Conservation (phyloP, 306 rosid species). For the Morella rubra region DNA sequence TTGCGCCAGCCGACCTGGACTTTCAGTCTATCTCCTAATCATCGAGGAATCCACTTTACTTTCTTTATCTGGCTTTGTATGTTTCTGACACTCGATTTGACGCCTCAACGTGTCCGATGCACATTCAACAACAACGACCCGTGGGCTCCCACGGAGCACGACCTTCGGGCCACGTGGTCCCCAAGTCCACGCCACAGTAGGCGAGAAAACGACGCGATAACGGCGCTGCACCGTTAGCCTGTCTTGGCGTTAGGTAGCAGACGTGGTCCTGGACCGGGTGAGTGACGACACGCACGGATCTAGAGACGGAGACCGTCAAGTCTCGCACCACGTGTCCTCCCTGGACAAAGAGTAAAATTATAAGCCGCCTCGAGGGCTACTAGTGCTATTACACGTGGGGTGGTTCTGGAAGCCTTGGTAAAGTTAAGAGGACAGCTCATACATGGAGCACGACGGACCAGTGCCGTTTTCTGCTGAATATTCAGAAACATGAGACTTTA, state of each 20-base stretch:
- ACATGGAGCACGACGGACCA: no score
- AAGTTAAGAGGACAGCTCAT: background rate
- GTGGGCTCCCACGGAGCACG: conserved; percentile 9
- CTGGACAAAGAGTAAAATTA: background rate
- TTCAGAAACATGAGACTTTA: no score
- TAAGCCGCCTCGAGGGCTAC: conserved; percentile 1
- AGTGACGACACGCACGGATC: conserved; percentile 6
- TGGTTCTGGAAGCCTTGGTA: background rate
- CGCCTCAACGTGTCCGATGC: conserved; percentile 23
- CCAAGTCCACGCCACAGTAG: background rate
- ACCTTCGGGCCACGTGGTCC: conserved; percentile 15
- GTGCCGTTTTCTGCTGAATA: no score
- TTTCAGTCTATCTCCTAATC: background rate
- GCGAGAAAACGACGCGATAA: background rate
- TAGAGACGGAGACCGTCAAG: conserved; percentile 20
- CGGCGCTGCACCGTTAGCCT: conserved; percentile 5
- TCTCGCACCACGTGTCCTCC: conserved; percentile 1
- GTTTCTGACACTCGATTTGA: conserved; percentile 14
- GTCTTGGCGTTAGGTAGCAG: conserved; percentile 15
- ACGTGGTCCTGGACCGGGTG: background rate
- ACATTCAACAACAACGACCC: background rate
- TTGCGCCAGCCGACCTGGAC: background rate
- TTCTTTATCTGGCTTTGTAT: background rate
- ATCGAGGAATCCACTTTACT: background rate
- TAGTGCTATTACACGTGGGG: conserved; percentile 13